Conservation (phyloP, 2,329 filamentous ascomycete species). For the Alternaria sp. region DNA sequence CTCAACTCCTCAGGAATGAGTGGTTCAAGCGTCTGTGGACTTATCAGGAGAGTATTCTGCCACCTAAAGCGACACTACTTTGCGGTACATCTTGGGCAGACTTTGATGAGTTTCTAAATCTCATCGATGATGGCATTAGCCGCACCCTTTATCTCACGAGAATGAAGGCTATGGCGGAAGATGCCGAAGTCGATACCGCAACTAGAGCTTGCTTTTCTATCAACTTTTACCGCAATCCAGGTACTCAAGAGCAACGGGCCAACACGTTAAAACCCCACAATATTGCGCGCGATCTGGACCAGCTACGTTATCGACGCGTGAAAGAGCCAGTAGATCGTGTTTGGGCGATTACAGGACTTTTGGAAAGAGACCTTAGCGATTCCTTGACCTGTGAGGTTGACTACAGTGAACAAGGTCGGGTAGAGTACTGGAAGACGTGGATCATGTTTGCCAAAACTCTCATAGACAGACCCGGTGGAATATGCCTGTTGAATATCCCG, state of each 20-base stretch:
- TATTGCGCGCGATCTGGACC: fast-evolving
- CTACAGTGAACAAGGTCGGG: neutral
- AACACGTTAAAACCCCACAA: too few relatives aligned
- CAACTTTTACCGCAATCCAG: too few relatives aligned
- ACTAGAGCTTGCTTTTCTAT: too few relatives aligned
- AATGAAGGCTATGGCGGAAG: too few relatives aligned
- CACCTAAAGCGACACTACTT: neutral
- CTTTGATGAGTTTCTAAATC: neutral
- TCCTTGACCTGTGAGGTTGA: neutral
- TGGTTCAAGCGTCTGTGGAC: neutral
- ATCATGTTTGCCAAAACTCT: neutral
- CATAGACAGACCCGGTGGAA: fast-evolving
- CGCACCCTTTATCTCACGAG: too few relatives aligned
- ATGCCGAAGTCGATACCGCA: too few relatives aligned
- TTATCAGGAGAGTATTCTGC: neutral
- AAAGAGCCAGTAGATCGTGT: neutral
- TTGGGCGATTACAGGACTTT: neutral
- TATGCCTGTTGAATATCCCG: fast-evolving
- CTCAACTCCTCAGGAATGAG: neutral
- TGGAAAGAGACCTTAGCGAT: too few relatives aligned
- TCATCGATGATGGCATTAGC: too few relatives aligned
- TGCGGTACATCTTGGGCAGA: fast-evolving
- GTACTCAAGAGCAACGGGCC: too few relatives aligned
- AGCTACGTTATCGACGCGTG: neutral
- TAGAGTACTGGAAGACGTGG: neutral